These are phyloP conservation scores for Fusarium palustre DNA, from an alignment of 2,329 filamentous ascomycete species.

Conservation along the genomic window DNA sequence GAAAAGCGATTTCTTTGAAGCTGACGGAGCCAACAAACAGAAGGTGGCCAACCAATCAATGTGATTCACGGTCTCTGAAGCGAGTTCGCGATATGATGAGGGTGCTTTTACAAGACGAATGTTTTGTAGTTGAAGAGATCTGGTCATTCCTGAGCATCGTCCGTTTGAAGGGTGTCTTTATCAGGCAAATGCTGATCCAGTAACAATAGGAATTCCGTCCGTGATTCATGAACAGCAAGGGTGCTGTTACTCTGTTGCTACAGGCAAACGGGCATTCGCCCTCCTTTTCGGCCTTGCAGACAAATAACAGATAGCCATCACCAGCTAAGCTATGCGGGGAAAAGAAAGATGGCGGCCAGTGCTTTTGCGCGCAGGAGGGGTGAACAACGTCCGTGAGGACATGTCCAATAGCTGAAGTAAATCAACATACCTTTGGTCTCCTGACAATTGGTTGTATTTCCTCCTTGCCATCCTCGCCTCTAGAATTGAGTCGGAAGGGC, in stretches of 20 bases:
- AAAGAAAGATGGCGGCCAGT: neutral
- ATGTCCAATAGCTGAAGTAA: neutral
- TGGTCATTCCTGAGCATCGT: conserved; percentile 5
- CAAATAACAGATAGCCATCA: neutral
- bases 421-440: conserved; percentile 40
- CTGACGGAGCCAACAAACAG: neutral
- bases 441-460: conserved; percentile 41
- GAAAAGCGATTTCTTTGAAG: neutral
- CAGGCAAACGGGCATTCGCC: neutral
- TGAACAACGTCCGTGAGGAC: neutral
- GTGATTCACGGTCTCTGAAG: conserved; percentile 20
- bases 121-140: neutral
- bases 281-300: neutral
- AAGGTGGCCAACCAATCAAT: neutral
- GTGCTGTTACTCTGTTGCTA: neutral
- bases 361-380: neutral
- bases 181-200: conserved; percentile 3
- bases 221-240: conserved; percentile 20
- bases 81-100: conserved; percentile 16
- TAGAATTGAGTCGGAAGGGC: conserved; percentile 33
- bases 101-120: conserved; percentile 18
- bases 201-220: conserved; percentile 5
- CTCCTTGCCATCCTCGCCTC: conserved; percentile 35
- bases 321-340: neutral
- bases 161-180: neutral